A percentile compares a stretch with the other conserved stretches of the same genome.
These are phyloP conservation scores for Monoraphidium neglectum DNA, from an alignment of 139 green algal genomes.

Conservation along the genomic window DNA sequence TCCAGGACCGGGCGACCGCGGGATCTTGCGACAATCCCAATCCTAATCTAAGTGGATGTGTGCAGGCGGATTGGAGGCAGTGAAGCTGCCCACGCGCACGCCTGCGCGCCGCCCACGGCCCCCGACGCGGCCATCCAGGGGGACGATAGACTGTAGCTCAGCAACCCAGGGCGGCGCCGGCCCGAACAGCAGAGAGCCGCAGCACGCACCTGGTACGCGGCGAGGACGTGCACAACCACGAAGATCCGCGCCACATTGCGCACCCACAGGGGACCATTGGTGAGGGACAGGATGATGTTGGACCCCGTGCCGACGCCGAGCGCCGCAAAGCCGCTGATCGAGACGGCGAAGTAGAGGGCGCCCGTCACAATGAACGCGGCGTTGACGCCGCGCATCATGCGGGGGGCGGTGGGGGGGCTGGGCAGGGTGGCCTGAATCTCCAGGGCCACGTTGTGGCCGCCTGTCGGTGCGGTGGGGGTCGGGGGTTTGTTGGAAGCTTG, in stretches of 20 bases:
- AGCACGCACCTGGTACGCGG: constrained; percentile 32
- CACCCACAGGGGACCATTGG: not conserved
- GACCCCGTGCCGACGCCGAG: constrained; percentile 26
- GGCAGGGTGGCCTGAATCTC: constrained; percentile 52
- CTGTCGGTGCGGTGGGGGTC: not conserved
- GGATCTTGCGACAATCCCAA: too few relatives aligned
- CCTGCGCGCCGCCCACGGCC: too few relatives aligned
- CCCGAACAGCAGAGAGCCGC: constrained; percentile 6
- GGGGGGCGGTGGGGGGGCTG: constrained; percentile 1
- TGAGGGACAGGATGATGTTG: constrained; percentile 38
- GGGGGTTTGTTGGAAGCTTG: too few relatives aligned
- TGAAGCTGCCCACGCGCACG: too few relatives aligned
- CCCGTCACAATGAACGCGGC: constrained; percentile 37
- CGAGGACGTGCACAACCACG: constrained; percentile 41
- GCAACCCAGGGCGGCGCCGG: too few relatives aligned
- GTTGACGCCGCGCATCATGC: constrained; percentile 44
- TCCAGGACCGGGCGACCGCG: too few relatives aligned
- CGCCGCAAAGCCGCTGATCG: constrained; percentile 30
- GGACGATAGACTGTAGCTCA: too few relatives aligned
- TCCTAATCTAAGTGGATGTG: too few relatives aligned
- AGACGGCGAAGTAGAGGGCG: constrained; percentile 34
- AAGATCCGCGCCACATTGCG: constrained; percentile 16
- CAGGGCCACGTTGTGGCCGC: constrained; percentile 48
- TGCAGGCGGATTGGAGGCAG: too few relatives aligned
- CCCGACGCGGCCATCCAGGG: too few relatives aligned